Evolutionary conservation across 169 alveolate species (phyloP), one percentile per base, ranked within the genome.

Genomic region (Cryptosporidium bovis): DNA sequence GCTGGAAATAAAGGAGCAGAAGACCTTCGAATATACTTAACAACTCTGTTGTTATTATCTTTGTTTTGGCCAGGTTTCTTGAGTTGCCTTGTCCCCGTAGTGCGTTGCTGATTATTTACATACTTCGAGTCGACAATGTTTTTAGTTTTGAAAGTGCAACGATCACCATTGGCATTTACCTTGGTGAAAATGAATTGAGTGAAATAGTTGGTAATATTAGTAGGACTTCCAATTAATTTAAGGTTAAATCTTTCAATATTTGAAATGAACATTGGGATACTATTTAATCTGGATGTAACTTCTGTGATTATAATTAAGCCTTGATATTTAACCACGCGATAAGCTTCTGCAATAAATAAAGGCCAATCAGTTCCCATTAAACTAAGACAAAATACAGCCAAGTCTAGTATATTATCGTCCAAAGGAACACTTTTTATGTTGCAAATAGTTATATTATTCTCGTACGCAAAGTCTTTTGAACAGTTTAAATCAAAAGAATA

Each of bases 301-400:
- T 77, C 87, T 34, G 71, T 44, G 27, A 77, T 62, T 10, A 77
- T 18, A 13, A 77, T 33, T 27, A 62, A 40, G 20, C 87, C 87
- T 16, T 44, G 1, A 13, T 40, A 51, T 20, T 62, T 77, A 15
- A 77, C 77, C 29, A 56, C 48, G 56, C 97, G 94, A 0, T 89
- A 84, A 16, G 95, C 96, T 64, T 94, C 97, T 66, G 51, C 44
- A 1, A 94, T 29, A 83, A 94, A 94, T 7, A 90, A 36, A 2
- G 96, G 96, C 97, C 97, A 94, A 60, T 94, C 95, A 2, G 53
- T 36, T 16, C 97, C 97, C 97, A 94, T 94, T 64, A 94, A 66
- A 82, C 96, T 92, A 53, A 94, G 83, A 46, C 96, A 94, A 65
- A 94, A 94, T 0, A 94, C 65, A 24, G 93, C 94, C 13, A 92